Conservation (phyloP, 139 green algal genomes). For the Chlamydomonas sp. region DNA sequence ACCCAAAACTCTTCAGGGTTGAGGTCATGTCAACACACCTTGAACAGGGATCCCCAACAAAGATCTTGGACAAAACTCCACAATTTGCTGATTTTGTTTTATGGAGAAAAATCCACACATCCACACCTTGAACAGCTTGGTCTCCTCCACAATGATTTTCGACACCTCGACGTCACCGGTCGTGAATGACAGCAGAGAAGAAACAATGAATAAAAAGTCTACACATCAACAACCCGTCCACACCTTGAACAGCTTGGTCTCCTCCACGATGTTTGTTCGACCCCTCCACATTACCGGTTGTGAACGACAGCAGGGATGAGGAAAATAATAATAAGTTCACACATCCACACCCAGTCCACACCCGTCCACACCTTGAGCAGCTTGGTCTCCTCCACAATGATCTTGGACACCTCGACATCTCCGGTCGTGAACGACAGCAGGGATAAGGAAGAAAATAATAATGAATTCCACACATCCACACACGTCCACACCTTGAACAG, state of each 20-base stretch:
- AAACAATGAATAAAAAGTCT: too few species aligned
- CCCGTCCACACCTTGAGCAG: constrained; percentile 86
- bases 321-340: too few species aligned
- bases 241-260: constrained; percentile 84
- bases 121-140: constrained; percentile 81
- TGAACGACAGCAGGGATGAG: constrained; percentile 77
- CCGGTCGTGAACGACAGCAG: constrained; percentile 78
- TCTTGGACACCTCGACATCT: constrained; percentile 47
- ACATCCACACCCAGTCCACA: too few species aligned
- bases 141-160: constrained; percentile 68
- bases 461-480: too few species aligned
- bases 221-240: too few species aligned
- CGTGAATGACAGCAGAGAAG: constrained; percentile 74
- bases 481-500: constrained; percentile 90
- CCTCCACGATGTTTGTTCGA: constrained; percentile 67
- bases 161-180: constrained; percentile 55
- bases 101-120: too few species aligned
- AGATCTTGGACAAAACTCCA: too few species aligned
- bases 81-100: too few species aligned
- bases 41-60: too few species aligned
- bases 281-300: constrained; percentile 56
- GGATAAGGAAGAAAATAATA: too few species aligned
- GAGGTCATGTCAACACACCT: too few species aligned
- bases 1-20: too few species aligned
- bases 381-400: constrained; percentile 73